phyloP scores from a whole-genome alignment of 148 eudicot species.

The Chenopodium quinoa region DNA sequence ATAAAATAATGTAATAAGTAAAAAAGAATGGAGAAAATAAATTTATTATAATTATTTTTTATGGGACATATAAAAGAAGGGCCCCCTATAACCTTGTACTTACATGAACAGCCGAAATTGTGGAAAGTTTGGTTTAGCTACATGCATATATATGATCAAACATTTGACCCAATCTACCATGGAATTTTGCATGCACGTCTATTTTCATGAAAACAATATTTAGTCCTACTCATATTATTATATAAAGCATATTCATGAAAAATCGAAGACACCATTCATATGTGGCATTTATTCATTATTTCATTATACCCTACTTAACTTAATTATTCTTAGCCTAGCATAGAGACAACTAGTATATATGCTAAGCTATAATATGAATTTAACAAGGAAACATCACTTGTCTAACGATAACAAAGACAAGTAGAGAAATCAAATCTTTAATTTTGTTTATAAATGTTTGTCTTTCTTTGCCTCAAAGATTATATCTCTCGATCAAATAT shows the following conservation, averaged over 20 bases:
- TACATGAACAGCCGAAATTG: background rate
- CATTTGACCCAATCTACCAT: slow-evolving; percentile 9
- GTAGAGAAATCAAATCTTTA: background rate
- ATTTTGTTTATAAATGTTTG: slow-evolving; percentile 1
- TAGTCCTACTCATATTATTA: slow-evolving; percentile 10
- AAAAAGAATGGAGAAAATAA: no score
- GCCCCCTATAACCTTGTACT: background rate
- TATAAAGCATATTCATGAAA: slow-evolving; percentile 1
- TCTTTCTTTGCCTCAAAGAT: background rate
- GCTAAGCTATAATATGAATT: background rate
- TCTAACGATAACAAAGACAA: background rate
- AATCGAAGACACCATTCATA: background rate
- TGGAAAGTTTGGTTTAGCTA: slow-evolving; percentile 1
- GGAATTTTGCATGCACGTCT: slow-evolving; percentile 16
- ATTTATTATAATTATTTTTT: no score
- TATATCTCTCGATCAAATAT: background rate
- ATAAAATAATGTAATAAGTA: no score
- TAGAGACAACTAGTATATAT: slow-evolving; percentile 6
- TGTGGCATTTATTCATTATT: slow-evolving; percentile 12
- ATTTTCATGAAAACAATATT: slow-evolving; percentile 6
- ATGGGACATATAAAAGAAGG: background rate
- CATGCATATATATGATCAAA: slow-evolving; percentile 13
- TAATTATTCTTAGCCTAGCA: slow-evolving; percentile 8
- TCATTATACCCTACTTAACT: slow-evolving; percentile 11
- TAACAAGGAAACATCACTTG: background rate